These are phyloP conservation scores for Cryptococcus hybrid DNA, from an alignment of 1,284 basidiomycete genomes.

Conservation along the genomic window DNA sequence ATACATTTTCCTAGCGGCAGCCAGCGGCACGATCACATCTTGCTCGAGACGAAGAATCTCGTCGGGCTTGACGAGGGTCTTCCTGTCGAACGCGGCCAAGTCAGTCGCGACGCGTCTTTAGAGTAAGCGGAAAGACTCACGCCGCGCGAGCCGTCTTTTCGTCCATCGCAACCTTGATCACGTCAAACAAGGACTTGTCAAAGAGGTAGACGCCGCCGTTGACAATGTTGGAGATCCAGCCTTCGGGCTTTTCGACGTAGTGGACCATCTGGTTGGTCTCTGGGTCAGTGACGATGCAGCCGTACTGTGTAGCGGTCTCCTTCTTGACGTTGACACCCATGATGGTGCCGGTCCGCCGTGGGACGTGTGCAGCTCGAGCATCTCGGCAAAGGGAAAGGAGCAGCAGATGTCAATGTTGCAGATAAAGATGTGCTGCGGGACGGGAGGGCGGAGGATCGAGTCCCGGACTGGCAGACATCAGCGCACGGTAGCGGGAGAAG, in stretches of 20 bases:
- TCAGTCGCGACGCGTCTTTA: background rate
- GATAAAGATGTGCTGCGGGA: slow-evolving; percentile 55
- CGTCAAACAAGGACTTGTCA: slow-evolving; percentile 54
- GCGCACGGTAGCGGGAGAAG: background rate
- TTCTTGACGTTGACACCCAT: slow-evolving; percentile 53
- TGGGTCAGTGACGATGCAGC: slow-evolving; percentile 54
- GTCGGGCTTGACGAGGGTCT: slow-evolving; percentile 51
- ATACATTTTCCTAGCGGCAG: slow-evolving; percentile 52
- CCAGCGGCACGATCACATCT: slow-evolving; percentile 55
- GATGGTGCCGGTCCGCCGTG: slow-evolving; percentile 55
- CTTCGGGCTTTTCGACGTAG: slow-evolving; percentile 57
- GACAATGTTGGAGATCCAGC: slow-evolving; percentile 54
- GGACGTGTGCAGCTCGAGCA: slow-evolving; percentile 52
- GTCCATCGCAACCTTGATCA: slow-evolving; percentile 56
- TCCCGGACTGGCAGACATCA: slow-evolving; percentile 49
- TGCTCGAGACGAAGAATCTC: slow-evolving; percentile 56
- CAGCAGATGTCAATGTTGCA: slow-evolving; percentile 57
- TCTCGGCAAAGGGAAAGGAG: slow-evolving; percentile 51
- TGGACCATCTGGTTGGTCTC: slow-evolving; percentile 47
- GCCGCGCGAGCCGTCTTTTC: slow-evolving; percentile 50
- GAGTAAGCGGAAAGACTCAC: slow-evolving; percentile 34
- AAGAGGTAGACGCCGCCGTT: slow-evolving; percentile 55
- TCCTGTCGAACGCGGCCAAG: slow-evolving; percentile 27
- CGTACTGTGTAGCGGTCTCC: slow-evolving; percentile 53
- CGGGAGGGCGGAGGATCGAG: slow-evolving; percentile 51